Evolutionary conservation across 2,329 filamentous ascomycete species (phyloP).

Genomic region (Pseudocercospora pini-densiflorae): DNA sequence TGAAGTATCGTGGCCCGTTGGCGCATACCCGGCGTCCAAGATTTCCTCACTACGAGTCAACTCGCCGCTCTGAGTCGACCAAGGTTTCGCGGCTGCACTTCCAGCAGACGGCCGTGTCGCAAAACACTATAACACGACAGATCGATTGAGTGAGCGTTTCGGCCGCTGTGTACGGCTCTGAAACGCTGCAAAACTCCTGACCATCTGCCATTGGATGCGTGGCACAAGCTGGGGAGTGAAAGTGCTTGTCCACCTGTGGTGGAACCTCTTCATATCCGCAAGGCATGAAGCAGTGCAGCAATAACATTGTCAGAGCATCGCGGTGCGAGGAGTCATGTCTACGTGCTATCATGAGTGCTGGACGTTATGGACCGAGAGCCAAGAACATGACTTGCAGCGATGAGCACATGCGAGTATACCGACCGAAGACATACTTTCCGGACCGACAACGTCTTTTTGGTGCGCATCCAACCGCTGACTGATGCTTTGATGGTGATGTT

Average conservation of each 20-base stretch:
- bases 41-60: slow-evolving; percentile 1
- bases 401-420: background rate
- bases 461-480: background rate
- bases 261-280: background rate
- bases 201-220: background rate
- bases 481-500: background rate
- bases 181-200: background rate
- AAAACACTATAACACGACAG: background rate
- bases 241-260: background rate
- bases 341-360: too few relatives aligned
- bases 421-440: background rate
- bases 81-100: background rate
- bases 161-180: background rate
- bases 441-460: background rate
- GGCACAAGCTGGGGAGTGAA: background rate
- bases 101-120: background rate
- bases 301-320: background rate
- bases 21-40: background rate
- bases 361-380: too few relatives aligned
- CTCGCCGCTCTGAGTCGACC: background rate
- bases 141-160: background rate
- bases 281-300: background rate
- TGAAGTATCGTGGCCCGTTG: background rate
- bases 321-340: background rate
- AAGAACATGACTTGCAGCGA: background rate